Conservation (phyloP, 257 asterid species). For the Penstemon barbatus region DNA sequence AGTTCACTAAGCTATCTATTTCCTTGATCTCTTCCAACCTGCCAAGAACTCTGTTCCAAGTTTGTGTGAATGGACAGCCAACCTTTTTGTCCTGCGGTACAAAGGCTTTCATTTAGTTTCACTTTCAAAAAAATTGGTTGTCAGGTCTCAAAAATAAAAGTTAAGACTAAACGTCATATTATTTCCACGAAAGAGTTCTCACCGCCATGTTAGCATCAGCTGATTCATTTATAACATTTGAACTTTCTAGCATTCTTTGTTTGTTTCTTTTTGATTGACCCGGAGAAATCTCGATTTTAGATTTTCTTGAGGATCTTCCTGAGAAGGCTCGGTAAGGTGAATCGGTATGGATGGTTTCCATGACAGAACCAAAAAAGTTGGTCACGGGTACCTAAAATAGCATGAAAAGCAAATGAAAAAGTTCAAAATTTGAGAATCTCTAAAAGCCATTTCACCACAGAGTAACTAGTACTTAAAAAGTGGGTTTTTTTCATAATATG, state of each 20-base stretch:
- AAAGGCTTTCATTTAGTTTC: slow-evolving; percentile 23
- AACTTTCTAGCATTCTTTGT: slow-evolving; percentile 36
- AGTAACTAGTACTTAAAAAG: slow-evolving; percentile 1
- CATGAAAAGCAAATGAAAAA: slow-evolving; percentile 22
- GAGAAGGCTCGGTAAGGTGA: slow-evolving; percentile 67
- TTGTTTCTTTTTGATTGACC: slow-evolving; percentile 35
- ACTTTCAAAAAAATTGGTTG: neutral
- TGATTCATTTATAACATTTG: slow-evolving; percentile 42
- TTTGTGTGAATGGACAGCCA: slow-evolving; percentile 67
- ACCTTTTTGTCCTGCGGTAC: slow-evolving; percentile 49
- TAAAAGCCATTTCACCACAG: neutral
- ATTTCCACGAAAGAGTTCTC: slow-evolving; percentile 27
- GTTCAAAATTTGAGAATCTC: slow-evolving; percentile 1
- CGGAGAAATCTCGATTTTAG: slow-evolving; percentile 35
- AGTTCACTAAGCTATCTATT: slow-evolving; percentile 61
- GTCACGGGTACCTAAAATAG: slow-evolving; percentile 79
- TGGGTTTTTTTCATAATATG: slow-evolving; percentile 2
- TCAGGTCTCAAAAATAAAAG: neutral
- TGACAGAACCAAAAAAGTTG: slow-evolving; percentile 94
- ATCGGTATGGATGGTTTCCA: slow-evolving; percentile 90
- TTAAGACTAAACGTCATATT: neutral
- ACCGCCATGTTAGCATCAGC: slow-evolving; percentile 41
- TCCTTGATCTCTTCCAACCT: slow-evolving; percentile 48
- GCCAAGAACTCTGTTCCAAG: slow-evolving; percentile 48
- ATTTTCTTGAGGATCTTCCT: slow-evolving; percentile 33